Evolutionary conservation across 176 grass and related monocot genomes (phyloP).

Genomic region (Saccharum officinarum): DNA sequence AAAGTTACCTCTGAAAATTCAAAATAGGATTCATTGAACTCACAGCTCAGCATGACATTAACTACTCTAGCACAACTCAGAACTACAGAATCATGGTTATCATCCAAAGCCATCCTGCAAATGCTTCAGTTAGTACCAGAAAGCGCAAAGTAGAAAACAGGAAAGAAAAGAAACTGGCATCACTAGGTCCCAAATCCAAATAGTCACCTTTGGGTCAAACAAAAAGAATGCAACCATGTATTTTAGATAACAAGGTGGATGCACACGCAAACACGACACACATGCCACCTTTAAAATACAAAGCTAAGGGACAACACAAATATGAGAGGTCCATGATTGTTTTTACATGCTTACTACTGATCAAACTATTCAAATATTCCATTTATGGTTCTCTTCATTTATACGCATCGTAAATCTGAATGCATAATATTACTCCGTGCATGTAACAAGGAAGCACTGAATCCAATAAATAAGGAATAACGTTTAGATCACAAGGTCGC

Average conservation of each 20-base stretch:
- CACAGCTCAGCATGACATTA: conserved; percentile 62
- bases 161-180: not conserved
- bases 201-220: not conserved
- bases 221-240: not conserved
- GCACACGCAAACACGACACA: not conserved
- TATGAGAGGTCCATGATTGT: not conserved
- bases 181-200: not conserved
- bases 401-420: not conserved
- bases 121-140: conserved; percentile 36
- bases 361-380: not conserved
- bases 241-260: not conserved
- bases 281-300: not conserved
- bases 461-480: not conserved
- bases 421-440: not conserved
- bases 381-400: conserved; percentile 10
- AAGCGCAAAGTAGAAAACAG: conserved; percentile 31
- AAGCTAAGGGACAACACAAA: not conserved
- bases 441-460: not conserved
- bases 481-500: not conserved
- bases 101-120: conserved; percentile 89
- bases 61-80: conserved; percentile 79
- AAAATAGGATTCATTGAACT: conserved; percentile 80
- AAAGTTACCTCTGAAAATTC: conserved; percentile 63
- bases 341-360: not conserved
- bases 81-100: conserved; percentile 98